Evolutionary conservation across 176 grass and related monocot genomes (phyloP), one percentile per base, ranked within the genome.

Genomic region (Pontederia paniculata): DNA sequence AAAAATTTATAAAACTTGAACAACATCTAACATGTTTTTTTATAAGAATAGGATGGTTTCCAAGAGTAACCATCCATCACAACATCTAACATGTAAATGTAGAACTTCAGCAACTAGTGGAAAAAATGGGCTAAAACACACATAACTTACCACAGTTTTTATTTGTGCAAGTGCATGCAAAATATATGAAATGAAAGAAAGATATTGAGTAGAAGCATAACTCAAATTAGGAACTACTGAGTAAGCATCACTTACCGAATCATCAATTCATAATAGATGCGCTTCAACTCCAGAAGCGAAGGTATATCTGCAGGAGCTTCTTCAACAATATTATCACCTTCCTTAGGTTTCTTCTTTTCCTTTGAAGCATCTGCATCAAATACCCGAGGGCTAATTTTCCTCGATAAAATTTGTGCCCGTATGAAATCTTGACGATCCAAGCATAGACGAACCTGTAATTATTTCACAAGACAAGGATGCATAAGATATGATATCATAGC

Each of bases 261-360:
- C 93, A 97, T 91, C 12, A 77, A 69, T 73, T 91, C 79, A 71
- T 91, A 97, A 56, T 84, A 97, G 55, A 97, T 84, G 55, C 83
- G 83, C 69, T 97, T 97, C 64, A 97, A 60, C 74, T 97, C 93
- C 17, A 82, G 50, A 16, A 97, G 77, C 25, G 86, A 84, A 49
- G 93, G 93, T 54, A 90, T 87, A 14, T 87, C 86, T 20, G 77
- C 74, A 69, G 86, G 91, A 22, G 91, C 91, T 58, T 88, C 91
- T 77, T 97, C 83, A 44, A 97, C 76, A 47, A 97, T 73, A 74
- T 59, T 81, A 57, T 88, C 86, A 12, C 91, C 91, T 60, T 97
- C 91, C 42, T 97, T 97, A 14, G 71, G 77, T 16, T 97, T 97
- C 80, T 87, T 97, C 57, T 97, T 89, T 56, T 81, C 91, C 67